Base-by-base conservation (phyloP, 1,284 basidiomycete species). In the Ustilago lituana region DNA sequence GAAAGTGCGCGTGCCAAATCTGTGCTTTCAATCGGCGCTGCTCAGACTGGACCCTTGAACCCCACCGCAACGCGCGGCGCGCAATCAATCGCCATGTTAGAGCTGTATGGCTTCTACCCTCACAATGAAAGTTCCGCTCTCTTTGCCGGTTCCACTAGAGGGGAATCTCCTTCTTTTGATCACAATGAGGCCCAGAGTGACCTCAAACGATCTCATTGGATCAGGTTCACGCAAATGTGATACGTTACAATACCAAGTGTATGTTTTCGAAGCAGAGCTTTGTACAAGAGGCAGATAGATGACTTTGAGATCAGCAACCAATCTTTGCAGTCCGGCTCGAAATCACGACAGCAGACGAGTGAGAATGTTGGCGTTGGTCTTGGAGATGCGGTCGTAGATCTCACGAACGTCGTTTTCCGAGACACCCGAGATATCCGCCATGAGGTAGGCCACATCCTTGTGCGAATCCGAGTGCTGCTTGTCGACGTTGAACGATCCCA, bases 391-490 rank as follows among this genome's bases (percentile, higher is more conserved):
- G 72, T 91, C 89, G 84, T 89, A 91, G 45, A 99, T 87, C 77
- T 87, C 89, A 79, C 89, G 89, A 66, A 97, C 86, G 52, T 97
- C 93, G 59, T 86, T 85, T 68, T 89, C 87, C 78, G 90, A 91
- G 73, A 98, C 94, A 72, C 93, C 89, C 29, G 91, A 89, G 75
- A 98, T 95, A 84, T 99, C 95, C 17, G 93, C 94, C 88, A 98
- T 90, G 69, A 98, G 87, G 83, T 95, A 96, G 19, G 94, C 95
- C 52, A 95, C 86, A 72, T 95, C 94, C 73, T 93, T 93, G 85
- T 93, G 93, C 52, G 92, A 94, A 82, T 98, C 94, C 17, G 95
- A 94, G 84, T 91, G 96, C 84, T 98, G 96, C 86, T 98, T 98
- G 85, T 97, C 94, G 81, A 99, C 95, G 84, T 99, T 98, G 87